Base-by-base conservation (phyloP, 129 eudicot genomes). In the Solidago caesia region DNA sequence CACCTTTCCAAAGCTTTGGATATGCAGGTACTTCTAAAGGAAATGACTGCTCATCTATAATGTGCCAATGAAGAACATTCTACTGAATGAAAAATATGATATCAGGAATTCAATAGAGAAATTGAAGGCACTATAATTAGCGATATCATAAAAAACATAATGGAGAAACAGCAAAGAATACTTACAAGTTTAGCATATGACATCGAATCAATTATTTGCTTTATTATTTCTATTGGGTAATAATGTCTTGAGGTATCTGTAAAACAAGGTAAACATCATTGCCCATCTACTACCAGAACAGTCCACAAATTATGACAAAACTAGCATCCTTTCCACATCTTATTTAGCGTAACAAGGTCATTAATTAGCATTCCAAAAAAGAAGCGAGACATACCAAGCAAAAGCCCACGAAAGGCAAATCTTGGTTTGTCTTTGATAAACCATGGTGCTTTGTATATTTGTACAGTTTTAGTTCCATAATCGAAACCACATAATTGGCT, bases 11-110 rank as follows among this genome's bases (percentile, higher is more conserved):
- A 80, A 93, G 79, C 46, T 89, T 86, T 51, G 98, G 98, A 82
- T 84, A 93, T 49, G 86, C 66, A 49, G 97, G 97, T 26, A 88
- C 90, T 86, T 93, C 98, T 70, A 93, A 84, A 70, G 98, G 98
- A 87, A 93, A 93, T 55, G 98, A 90, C 74, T 90, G 81, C 52
- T 90, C 91, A 48, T 93, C 98, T 61, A 93, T 87, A 76, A 93
- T 93, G 88, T 93, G 98, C 98, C 98, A 93, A 80, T 93, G 98
- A 76, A 94, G 91, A 64, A 94, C 98, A 85, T 94, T 94, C 98
- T 94, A 94, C 91, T 86, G 88, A 86, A 83, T 79, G 75, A 59
- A 88, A 90, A 56, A 76, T 53, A 45, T 70, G 86, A 44, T 58
- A 79, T 83, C 82, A 82, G 56, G 75, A 39, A n/a, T 56, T 75